Conservation (phyloP, 1,139 yeast species). For the Lizanozyma gosingica region DNA sequence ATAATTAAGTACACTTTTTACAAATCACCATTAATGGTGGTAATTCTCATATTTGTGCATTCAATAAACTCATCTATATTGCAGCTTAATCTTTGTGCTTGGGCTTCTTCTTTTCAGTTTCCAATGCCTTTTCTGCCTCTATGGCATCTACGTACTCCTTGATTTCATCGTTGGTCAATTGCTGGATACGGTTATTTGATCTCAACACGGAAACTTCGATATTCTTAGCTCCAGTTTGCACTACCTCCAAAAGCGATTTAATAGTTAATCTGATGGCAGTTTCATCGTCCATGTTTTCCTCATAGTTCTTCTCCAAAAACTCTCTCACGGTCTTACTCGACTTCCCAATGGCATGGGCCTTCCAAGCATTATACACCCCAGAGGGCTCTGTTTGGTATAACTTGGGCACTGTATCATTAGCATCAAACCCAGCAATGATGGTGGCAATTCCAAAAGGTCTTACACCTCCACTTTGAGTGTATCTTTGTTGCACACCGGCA, state of each 20-base stretch:
- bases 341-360: conserved; percentile 95
- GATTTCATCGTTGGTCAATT: conserved; percentile 64
- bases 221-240: conserved; percentile 95
- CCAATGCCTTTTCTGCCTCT: conserved; percentile 86
- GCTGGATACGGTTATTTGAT: conserved; percentile 48
- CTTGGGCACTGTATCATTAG: conserved; percentile 70
- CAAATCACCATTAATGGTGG: too few species aligned
- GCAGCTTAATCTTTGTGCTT: conserved; percentile 10
- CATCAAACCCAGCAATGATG: conserved; percentile 90
- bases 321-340: conserved; percentile 93
- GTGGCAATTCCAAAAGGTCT: conserved; percentile 95
- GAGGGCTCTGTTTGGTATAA: conserved; percentile 95
- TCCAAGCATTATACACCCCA: conserved; percentile 98
- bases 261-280: conserved; percentile 61
- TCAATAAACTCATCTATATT: neutral
- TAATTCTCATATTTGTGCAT: too few species aligned
- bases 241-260: conserved; percentile 86
- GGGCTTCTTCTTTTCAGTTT: conserved; percentile 78
- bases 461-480: conserved; percentile 98
- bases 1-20: too few species aligned
- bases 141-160: conserved; percentile 71
- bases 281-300: conserved; percentile 37
- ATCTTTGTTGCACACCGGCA: conserved; percentile 94
- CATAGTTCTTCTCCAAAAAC: conserved; percentile 85
- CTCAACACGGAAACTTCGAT: conserved; percentile 86